Base-by-base conservation (phyloP, 78 protist genomes). In the Pelomyxa schiedti region DNA sequence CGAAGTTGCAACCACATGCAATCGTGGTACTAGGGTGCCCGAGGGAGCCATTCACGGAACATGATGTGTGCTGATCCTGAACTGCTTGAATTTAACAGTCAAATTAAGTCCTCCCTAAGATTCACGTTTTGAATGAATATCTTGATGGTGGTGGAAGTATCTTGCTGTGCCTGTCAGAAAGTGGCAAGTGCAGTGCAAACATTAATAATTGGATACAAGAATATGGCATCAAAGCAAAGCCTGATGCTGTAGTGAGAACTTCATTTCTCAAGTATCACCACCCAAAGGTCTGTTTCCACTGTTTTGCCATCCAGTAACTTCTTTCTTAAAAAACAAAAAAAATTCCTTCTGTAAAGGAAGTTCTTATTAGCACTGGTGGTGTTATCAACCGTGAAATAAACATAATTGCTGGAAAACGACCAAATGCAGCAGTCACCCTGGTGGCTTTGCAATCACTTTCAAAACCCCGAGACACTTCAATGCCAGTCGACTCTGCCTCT, bases 191-290 rank as follows among this genome's bases (percentile, higher is more conserved):
- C 3, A 2, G 2, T 2, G 28, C 67, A 40, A 81, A 87, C 68
- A 4, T 86, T 52, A 86, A 92, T 32, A 72, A 66, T 42, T 42
- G 88, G n/a, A 35, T 75, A 36, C 86, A 84, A 36, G 68, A 86
- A 24, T 84, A 35, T 28, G 88, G 89, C 16, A 83, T 88, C 58
- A 29, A 24, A 24, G 81, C 79, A 35, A 92, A 92, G 80, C 0
- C 9, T 26, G 95, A 92, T 67, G 22, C 66, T 0, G 91, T 88
- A 24, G 65, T 88, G 39, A 74, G 92, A 39, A 47, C 89, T 0
- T 74, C 79, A 8, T 86, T 75, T 58, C 30, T 74, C 73, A 74
- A 79, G 43, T 86, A 88, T 74, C 29, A 24, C 9, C 91, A 88
- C 65, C 95, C 95, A 8, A 88, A 88, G 79, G 83, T 65, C 3